A percentile compares a stretch with the other conserved stretches of the same genome.
These are phyloP conservation scores for Ustilago shanxiensis DNA, from an alignment of 1,284 basidiomycete genomes.

Conservation along the genomic window DNA sequence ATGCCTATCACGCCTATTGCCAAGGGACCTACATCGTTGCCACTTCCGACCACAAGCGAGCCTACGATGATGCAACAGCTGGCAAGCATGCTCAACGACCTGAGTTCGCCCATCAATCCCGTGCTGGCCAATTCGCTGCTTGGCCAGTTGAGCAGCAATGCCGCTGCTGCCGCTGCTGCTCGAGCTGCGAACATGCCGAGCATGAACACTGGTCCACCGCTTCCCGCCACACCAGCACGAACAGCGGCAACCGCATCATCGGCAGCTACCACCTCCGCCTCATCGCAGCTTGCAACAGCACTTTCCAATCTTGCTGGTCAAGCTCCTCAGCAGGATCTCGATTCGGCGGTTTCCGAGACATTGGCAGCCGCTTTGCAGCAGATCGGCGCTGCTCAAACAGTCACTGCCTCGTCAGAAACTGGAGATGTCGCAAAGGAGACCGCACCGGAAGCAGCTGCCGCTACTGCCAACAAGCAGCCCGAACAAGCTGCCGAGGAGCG, in stretches of 20 bases:
- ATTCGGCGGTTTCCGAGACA: conserved; percentile 60
- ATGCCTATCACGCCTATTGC: conserved; percentile 21
- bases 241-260: conserved; percentile 12
- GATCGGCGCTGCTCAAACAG: conserved; percentile 36
- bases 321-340: conserved; percentile 50
- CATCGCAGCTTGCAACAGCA: conserved; percentile 46
- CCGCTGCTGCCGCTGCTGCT: conserved; percentile 42
- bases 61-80: conserved; percentile 57
- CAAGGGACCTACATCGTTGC: conserved; percentile 40
- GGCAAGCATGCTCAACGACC: conserved; percentile 52
- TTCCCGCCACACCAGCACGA: conserved; percentile 29
- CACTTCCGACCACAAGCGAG: conserved; percentile 43
- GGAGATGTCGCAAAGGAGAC: conserved; percentile 5
- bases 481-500: conserved; percentile 6
- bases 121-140: conserved; percentile 48
- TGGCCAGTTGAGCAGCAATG: conserved; percentile 49
- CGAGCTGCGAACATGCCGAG: conserved; percentile 32
- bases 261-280: conserved; percentile 5
- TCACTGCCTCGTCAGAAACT: conserved; percentile 1
- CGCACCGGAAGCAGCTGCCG: conserved; percentile 2
- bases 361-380: conserved; percentile 61
- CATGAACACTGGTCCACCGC: conserved; percentile 18
- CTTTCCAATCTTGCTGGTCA: conserved; percentile 41
- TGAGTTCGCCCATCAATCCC: conserved; percentile 48
- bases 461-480: conserved; percentile 12